Evolutionary conservation across 2,329 filamentous ascomycete genomes (phyloP).

Genomic region (Aureobasidium sp.): DNA sequence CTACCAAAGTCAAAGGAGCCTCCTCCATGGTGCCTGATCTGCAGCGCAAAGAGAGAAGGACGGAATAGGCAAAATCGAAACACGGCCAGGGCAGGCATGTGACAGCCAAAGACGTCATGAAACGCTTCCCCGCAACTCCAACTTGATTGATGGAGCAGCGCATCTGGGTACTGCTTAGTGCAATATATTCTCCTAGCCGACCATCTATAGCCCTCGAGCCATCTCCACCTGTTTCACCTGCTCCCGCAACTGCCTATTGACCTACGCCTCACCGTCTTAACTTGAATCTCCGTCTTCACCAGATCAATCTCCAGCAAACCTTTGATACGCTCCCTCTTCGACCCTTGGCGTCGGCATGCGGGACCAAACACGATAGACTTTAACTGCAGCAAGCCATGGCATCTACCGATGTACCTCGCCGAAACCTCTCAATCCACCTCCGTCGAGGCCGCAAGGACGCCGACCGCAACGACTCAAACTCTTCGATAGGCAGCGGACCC

Average conservation of each 20-base stretch:
- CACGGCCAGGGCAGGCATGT: neutral
- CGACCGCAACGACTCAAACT: slow-evolving; percentile 24
- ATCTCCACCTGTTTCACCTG: slow-evolving; percentile 4
- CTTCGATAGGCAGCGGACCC: slow-evolving; percentile 23
- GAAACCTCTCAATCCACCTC: slow-evolving; percentile 22
- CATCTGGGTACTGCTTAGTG: neutral
- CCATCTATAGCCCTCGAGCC: neutral
- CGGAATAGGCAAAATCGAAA: neutral
- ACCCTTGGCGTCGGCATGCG: slow-evolving; percentile 13
- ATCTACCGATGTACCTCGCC: slow-evolving; percentile 21
- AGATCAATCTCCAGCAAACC: neutral
- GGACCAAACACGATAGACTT: slow-evolving; percentile 1
- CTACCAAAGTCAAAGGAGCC: slow-evolving; percentile 60
- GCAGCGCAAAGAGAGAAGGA: neutral
- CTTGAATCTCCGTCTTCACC: neutral
- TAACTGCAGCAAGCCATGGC: neutral
- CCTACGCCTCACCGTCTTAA: neutral
- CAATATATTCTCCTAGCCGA: neutral
- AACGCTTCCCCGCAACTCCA: neutral
- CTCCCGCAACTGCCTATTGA: neutral
- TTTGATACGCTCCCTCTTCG: neutral
- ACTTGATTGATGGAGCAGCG: neutral
- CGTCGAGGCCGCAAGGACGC: slow-evolving; percentile 23
- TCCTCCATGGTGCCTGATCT: slow-evolving; percentile 52
- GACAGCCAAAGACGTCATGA: neutral